phyloP scores from a whole-genome alignment of 1,284 basidiomycete species.

The Xanthoconium separans region DNA sequence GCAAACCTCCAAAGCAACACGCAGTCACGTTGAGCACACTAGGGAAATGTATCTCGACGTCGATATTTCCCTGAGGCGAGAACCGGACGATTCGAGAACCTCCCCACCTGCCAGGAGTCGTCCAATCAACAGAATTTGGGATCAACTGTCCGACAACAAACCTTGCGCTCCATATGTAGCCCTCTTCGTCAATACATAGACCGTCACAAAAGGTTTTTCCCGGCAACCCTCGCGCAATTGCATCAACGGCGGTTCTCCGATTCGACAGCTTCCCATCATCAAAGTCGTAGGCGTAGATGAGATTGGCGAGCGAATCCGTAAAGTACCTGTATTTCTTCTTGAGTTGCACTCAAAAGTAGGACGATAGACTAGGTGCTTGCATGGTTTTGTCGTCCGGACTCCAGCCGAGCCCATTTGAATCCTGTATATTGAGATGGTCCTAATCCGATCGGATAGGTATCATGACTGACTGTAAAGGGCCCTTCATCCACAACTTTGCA shows the following conservation, averaged over 20 bases:
- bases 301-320: slow-evolving; percentile 61
- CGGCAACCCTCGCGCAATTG: slow-evolving; percentile 50
- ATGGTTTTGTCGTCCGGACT: slow-evolving; percentile 24
- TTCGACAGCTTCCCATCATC: slow-evolving; percentile 53
- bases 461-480: slow-evolving; percentile 56
- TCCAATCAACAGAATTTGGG: neutral
- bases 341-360: neutral
- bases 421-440: slow-evolving; percentile 7
- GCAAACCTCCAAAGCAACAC: slow-evolving; percentile 65
- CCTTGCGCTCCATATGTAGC: slow-evolving; percentile 70
- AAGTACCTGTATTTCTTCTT: slow-evolving; percentile 50
- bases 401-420: slow-evolving; percentile 26
- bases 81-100: slow-evolving; percentile 60
- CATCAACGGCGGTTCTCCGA: slow-evolving; percentile 56
- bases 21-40: slow-evolving; percentile 61
- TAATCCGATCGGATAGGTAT: neutral
- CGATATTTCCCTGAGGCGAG: slow-evolving; percentile 47
- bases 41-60: slow-evolving; percentile 57
- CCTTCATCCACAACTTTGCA: slow-evolving; percentile 58
- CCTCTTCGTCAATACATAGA: slow-evolving; percentile 61
- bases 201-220: slow-evolving; percentile 58
- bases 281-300: slow-evolving; percentile 68
- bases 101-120: slow-evolving; percentile 49
- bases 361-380: slow-evolving; percentile 11
- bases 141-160: slow-evolving; percentile 28